phyloP scores from a whole-genome alignment of 2,329 filamentous ascomycete genomes.

The Torrubiella hemipterigena region DNA sequence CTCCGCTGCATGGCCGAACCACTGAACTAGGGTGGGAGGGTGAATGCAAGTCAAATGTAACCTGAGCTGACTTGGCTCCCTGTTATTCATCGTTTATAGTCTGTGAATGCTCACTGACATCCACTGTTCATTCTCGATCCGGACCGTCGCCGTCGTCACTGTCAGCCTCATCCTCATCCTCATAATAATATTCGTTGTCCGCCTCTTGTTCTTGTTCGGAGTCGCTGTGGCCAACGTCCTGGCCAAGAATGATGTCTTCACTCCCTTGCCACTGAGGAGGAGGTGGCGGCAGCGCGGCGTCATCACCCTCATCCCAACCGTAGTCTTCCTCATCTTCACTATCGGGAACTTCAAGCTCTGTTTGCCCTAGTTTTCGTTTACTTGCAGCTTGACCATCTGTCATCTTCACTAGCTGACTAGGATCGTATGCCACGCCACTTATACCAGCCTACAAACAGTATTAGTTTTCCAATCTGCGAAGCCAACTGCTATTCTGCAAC shows the following conservation, averaged over 20 bases:
- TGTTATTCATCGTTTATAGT: no score
- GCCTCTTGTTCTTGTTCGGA: slow-evolving; percentile 17
- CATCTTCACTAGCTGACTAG: slow-evolving; percentile 18
- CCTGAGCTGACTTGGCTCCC: no score
- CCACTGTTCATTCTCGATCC: no score
- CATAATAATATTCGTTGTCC: slow-evolving; percentile 11
- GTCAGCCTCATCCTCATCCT: slow-evolving; percentile 9
- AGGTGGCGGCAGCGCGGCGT: slow-evolving; percentile 44
- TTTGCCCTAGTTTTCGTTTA: slow-evolving; percentile 53
- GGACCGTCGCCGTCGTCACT: slow-evolving; percentile 7
- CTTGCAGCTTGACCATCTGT: slow-evolving; percentile 25
- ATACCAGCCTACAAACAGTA: slow-evolving; percentile 38
- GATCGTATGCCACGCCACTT: slow-evolving; percentile 26
- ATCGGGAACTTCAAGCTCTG: slow-evolving; percentile 46
- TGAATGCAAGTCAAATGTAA: no score
- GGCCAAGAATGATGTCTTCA: slow-evolving; percentile 47
- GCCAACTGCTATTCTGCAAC: no score
- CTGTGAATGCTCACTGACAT: no score
- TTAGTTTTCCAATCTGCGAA: no score
- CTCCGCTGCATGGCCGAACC: no score
- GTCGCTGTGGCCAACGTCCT: slow-evolving; percentile 28
- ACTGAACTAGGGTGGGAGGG: no score
- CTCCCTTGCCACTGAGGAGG: slow-evolving; percentile 59
- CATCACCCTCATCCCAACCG: slow-evolving; percentile 58
- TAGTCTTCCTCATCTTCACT: slow-evolving; percentile 60